Conservation (phyloP, 1,284 basidiomycete genomes). For the Irpex lacteus region DNA sequence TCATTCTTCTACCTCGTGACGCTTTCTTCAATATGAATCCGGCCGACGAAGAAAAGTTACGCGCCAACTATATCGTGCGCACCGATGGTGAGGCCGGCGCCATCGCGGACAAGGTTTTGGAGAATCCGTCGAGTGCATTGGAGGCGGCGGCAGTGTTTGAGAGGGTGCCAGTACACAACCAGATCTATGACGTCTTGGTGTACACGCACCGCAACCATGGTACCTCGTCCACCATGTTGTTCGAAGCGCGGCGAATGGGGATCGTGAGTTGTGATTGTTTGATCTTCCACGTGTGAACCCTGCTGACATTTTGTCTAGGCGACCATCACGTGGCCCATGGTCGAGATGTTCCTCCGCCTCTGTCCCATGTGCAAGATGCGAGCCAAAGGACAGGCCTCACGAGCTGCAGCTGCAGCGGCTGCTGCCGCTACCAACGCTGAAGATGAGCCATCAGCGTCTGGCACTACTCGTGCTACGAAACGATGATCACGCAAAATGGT, state of each 20-base stretch:
- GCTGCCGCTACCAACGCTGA: constrained; percentile 8
- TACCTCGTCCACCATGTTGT: constrained; percentile 50
- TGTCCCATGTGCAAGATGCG: constrained; percentile 59
- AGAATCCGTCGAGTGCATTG: constrained; percentile 25
- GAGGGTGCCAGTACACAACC: constrained; percentile 59
- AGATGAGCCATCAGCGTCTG: constrained; percentile 20
- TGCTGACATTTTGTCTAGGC: constrained; percentile 36
- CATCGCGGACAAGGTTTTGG: constrained; percentile 18
- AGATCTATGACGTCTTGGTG: constrained; percentile 66
- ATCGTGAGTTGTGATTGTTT: constrained; percentile 45
- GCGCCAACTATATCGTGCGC: constrained; percentile 40
- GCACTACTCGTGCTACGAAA: constrained; percentile 15
- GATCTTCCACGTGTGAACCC: constrained; percentile 6
- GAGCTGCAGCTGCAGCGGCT: background rate
- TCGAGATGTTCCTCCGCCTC: constrained; percentile 59
- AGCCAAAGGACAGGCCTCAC: constrained; percentile 23
- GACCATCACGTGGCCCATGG: constrained; percentile 71
- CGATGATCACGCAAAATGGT: constrained; percentile 14
- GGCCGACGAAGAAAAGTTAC: constrained; percentile 45
- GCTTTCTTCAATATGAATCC: constrained; percentile 48
- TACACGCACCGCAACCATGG: constrained; percentile 62
- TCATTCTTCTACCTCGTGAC: constrained; percentile 62
- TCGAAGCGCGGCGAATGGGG: constrained; percentile 52
- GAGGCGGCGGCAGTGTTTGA: constrained; percentile 50
- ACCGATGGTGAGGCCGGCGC: constrained; percentile 34